Conservation (phyloP, 164 flowering plant species). For the Vitis riparia region DNA sequence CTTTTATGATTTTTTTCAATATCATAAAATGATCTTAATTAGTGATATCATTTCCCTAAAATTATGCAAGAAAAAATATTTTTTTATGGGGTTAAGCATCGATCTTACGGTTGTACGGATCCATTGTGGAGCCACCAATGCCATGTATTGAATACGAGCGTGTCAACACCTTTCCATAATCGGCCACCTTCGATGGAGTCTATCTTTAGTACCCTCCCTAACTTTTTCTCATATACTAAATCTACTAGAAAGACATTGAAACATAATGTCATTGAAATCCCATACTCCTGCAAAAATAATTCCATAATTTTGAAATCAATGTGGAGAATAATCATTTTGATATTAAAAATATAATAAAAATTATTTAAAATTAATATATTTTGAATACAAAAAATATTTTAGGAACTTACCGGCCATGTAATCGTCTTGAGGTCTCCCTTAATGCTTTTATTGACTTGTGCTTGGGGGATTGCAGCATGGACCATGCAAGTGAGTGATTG, state of each 20-base stretch:
- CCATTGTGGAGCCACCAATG: slow-evolving; percentile 30
- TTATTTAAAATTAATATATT: no score
- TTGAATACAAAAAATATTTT: no score
- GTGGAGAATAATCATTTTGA: no score
- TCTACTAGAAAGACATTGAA: slow-evolving; percentile 25
- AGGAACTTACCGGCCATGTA: no score
- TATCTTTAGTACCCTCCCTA: slow-evolving; percentile 17
- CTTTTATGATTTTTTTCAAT: no score
- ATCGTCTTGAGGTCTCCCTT: no score
- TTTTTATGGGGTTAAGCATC: no score
- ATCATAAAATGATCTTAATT: no score
- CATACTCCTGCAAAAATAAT: slow-evolving; percentile 21
- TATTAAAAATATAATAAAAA: no score
- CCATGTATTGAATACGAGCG: slow-evolving; percentile 32
- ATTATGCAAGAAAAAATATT: background rate
- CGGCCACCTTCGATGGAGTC: slow-evolving; percentile 13
- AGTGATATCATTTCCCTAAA: no score
- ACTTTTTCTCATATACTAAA: slow-evolving; percentile 3
- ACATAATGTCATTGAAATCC: slow-evolving; percentile 6
- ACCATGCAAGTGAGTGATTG: slow-evolving; percentile 44
- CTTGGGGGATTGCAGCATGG: slow-evolving; percentile 27
- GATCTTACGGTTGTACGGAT: background rate
- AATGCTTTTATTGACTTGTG: no score
- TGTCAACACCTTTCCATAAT: slow-evolving; percentile 20
- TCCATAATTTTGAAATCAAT: no score